Base-by-base conservation (phyloP, 257 asterid species). In the Primulina huaijiensis region DNA sequence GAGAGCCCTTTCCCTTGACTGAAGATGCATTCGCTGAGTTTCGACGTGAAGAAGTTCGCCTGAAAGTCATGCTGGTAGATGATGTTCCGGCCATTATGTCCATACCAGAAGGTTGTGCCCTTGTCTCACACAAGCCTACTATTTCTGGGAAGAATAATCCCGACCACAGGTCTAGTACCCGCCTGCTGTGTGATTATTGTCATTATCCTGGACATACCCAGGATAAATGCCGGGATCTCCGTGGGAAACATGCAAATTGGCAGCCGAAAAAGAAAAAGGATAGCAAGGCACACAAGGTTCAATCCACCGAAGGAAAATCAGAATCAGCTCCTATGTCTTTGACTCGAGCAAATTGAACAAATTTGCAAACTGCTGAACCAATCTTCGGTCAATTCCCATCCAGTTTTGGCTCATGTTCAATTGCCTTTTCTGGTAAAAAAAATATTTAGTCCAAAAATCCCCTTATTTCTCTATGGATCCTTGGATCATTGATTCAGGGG, bases 21-120 rank as follows among this genome's bases (percentile, higher is more conserved):
- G 31, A 64, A 17, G 57, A 64, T 23, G 69, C 69, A 5, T 64
- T 64, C 37, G 53, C 2, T 20, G 14, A 64, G 37, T 58, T 64
- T 5, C 16, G 57, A 2, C 57, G 55, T n/a, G 56, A 64, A 21
- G 53, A 64, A 21, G 31, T 50, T 14, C 56, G 33, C 6, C 7
- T 8, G 8, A 53, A 31, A 6, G 52, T 52, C 8, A 68, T 27
- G 17, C 50, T 37, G 0, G 23, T 17, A 0, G 63, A 55, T 68
- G 62, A 53, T 50, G 7, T n/a, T 53, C 20, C 60, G 6, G 55
- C 30, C n/a, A 11, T 16, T 5, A n/a, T 8, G 30, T 27, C 30
- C 30, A 27, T 27, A 27, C 30, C 30, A 27, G 3, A 27, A 27
- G 30, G 30, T 27, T 27, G 3, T 27, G 30, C 30, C 30, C 30